Base-by-base conservation (phyloP, 1,284 basidiomycete genomes). In the Trichosporon asahii region DNA sequence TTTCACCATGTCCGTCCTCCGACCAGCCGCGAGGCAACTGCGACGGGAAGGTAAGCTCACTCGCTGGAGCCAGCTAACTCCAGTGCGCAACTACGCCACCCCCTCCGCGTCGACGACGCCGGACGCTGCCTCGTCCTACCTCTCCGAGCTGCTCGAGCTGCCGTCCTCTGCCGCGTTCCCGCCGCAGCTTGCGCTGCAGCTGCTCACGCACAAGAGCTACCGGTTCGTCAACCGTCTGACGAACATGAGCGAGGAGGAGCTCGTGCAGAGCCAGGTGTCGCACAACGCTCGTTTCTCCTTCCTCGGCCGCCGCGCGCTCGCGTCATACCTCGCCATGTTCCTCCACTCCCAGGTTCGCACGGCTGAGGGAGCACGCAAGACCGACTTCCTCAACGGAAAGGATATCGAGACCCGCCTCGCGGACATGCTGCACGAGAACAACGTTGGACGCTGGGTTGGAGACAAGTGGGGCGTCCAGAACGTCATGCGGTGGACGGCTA, bases 171-270 rank as follows among this genome's bases (percentile, higher is more conserved):
- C 74, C 9, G 72, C 75, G 65, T 79, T 84, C 75, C 75, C 82
- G n/a, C 78, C 78, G 1, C 65, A 71, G 31, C 77, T 83, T 40
- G 79, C 82, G 8, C 76, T 84, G 29, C 82, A 83, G 69, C 79
- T 81, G 66, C 74, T 83, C 60, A 83, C 82, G 7, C 83, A 84
- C 73, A 83, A 83, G 78, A 80, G 78, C 53, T 84, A 79, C 70
- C 77, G 79, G 27, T 79, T 77, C 68, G 76, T 76, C 18, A 80
- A 82, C 64, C 72, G 76, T 27, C 69, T 80, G 44, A 60, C 70
- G 18, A 70, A 73, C 68, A 69, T 70, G 66, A 69, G 60, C 33
- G 66, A 66, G 35, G 68, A 37, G 31, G 71, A 74, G 68, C 25
- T 66, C 14, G 69, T 68, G 21, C 67, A 69, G 60, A 31, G 49